These are phyloP conservation scores for Teunomyces cretensis DNA, from an alignment of 805 yeast genomes.

Conservation along the genomic window DNA sequence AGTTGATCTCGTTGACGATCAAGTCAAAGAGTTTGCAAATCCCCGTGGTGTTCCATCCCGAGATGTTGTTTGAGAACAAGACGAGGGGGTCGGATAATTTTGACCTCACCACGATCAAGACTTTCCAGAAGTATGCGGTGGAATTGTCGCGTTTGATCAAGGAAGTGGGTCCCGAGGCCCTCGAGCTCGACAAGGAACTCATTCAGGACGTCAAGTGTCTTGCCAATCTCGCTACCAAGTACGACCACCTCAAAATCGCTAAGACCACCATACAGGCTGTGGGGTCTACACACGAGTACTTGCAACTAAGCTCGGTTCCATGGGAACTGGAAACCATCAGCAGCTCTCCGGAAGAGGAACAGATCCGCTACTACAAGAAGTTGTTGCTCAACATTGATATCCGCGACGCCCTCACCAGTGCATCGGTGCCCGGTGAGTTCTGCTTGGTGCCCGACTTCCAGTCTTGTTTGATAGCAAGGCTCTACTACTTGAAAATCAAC, in stretches of 20 bases:
- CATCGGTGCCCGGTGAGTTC: slow-evolving; percentile 23
- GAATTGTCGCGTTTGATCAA: slow-evolving; percentile 26
- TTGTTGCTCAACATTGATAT: slow-evolving; percentile 27
- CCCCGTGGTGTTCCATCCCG: slow-evolving; percentile 36
- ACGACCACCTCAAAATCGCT: slow-evolving; percentile 25
- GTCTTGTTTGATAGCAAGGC: slow-evolving; percentile 31
- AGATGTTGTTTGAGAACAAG: slow-evolving; percentile 34
- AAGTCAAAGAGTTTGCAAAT: slow-evolving; percentile 32
- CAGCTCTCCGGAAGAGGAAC: slow-evolving; percentile 13
- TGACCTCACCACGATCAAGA: slow-evolving; percentile 29
- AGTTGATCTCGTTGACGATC: slow-evolving; percentile 29
- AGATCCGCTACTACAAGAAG: slow-evolving; percentile 18
- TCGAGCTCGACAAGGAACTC: slow-evolving; percentile 27
- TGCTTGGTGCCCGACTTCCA: slow-evolving; percentile 42
- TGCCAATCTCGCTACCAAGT: slow-evolving; percentile 29
- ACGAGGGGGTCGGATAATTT: slow-evolving; percentile 27
- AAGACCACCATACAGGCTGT: slow-evolving; percentile 12
- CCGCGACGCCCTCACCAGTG: slow-evolving; percentile 16
- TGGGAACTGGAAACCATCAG: slow-evolving; percentile 18
- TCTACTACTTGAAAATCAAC: slow-evolving; percentile 30
- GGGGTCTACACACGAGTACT: slow-evolving; percentile 7
- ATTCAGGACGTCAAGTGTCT: slow-evolving; percentile 30
- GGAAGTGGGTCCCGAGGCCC: slow-evolving; percentile 20
- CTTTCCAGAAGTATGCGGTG: slow-evolving; percentile 30
- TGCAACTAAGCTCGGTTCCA: slow-evolving; percentile 14